Base-by-base conservation (phyloP, 345 rosid genomes). In the Cardamine chenopodiifolia region DNA sequence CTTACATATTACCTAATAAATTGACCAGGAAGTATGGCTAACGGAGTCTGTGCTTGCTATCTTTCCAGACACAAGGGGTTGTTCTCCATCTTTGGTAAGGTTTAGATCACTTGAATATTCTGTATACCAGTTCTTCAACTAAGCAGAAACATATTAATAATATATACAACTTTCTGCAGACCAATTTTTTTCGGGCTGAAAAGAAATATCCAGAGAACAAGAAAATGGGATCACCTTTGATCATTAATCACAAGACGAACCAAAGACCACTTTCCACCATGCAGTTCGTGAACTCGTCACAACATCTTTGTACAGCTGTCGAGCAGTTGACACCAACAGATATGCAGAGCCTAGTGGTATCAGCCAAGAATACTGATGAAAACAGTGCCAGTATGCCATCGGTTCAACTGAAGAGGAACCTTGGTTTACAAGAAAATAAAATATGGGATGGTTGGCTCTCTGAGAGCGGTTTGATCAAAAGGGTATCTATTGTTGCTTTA, bases 11-110 rank as follows among this genome's bases (percentile, higher is more conserved):
- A 71, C 60, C 54, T 75, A 50, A 78, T 81, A 75, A 73, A 80
- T 77, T 83, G 82, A 75, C 74, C 91, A 95, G 97, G 99, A 95
- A 86, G 79, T 45, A 58, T 92, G 99, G 97, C 84, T 95, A 64
- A 90, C 84, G 77, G 97, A 87, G 75, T 73, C 87, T 56, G 97
- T 89, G 80, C 93, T 95, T 75, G 77, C 82, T 76, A 71, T 70
- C 34, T 95, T 95, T 84, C 82, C 92, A 15, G 99, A 95, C 81
- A 95, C 99, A 52, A 81, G 82, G 76, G 88, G 88, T 68, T 90
- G 87, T 86, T 87, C 93, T 74, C 87, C 96, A 15, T 87, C 90
- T 66, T 80, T 95, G 97, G 97, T 92, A 78, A 86, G 88, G 73
- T 44, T 19, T 55, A 53, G 74, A 39, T 54, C 60, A 52, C 48